Evolutionary conservation across 2,329 filamentous ascomycete species (phyloP), one percentile per base, ranked within the genome.

Genomic region (Penicillium griseofulvum): DNA sequence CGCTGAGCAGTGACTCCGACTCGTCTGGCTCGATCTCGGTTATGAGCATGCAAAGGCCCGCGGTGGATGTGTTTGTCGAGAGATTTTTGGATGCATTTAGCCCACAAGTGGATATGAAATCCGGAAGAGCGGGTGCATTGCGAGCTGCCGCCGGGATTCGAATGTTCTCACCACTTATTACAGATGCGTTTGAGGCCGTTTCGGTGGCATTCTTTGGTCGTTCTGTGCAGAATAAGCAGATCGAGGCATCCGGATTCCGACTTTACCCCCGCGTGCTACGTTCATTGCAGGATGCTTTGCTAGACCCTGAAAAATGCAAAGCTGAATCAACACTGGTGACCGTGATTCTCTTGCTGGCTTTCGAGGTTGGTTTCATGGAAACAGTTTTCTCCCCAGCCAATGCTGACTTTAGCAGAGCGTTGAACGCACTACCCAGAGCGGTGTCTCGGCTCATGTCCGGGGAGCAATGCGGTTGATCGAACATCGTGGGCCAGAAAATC

Each of bases 61-160:
- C 66, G 29, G 56, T 73, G 2, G 73, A 74, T 55, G 61, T 70
- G 7, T 74, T 73, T 49, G 68, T 75, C 12, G 69, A 72, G 47
- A 71, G 72, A 5, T 75, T 75, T 31, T 65, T 75, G 8, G 73
- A 75, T 51, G 72, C 72, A 5, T 75, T 75, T 36, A 74, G 72
- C 49, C 73, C 73, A 1, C 58, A 73, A 37, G 71, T 74, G 5
- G 68, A 72, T 41, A 48, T 60, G 1, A 72, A 69, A 29, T 63
- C 68, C 5, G 72, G 72, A 5, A 67, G 65, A 19, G 71, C 73
- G 4, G 71, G 71, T 19, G 72, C 72, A 16, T 48, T 74, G 17
- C 68, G 73, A 33, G 67, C 68, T 12, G 73, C 71, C 5, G 73
- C 72, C 0, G 68, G 63, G 14, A 74, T 74, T 43, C 70, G 73